These are phyloP conservation scores for Wickerhamomyces bovis DNA, from an alignment of 805 yeast species.

Conservation along the genomic window DNA sequence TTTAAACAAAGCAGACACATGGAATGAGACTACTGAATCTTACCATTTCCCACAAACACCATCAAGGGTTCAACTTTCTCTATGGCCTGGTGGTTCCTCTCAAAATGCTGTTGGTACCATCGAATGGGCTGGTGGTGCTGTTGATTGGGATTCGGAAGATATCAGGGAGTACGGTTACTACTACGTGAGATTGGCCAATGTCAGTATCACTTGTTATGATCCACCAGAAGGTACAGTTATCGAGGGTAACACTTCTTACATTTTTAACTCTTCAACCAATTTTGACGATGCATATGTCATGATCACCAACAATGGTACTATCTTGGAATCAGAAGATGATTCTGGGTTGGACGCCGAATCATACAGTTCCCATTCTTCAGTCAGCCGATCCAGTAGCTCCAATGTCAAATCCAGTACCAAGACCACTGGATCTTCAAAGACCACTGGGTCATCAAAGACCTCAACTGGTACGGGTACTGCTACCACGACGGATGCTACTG, in stretches of 20 bases:
- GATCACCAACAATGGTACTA: slow-evolving; percentile 57
- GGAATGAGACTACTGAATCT: slow-evolving; percentile 50
- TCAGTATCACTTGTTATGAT: slow-evolving; percentile 64
- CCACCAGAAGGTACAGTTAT: slow-evolving; percentile 51
- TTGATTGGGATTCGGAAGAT: slow-evolving; percentile 78
- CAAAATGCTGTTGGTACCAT: slow-evolving; percentile 53
- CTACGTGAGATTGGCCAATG: slow-evolving; percentile 56
- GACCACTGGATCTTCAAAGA: background rate
- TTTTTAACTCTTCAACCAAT: slow-evolving; percentile 40
- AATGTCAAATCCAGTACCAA: slow-evolving; percentile 10
- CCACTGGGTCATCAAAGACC: too few relatives aligned
- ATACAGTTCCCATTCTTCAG: slow-evolving; percentile 15
- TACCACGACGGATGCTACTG: background rate
- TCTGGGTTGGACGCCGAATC: slow-evolving; percentile 58
- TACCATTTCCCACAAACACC: slow-evolving; percentile 72
- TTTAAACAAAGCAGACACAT: slow-evolving; percentile 52
- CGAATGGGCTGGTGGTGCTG: slow-evolving; percentile 84
- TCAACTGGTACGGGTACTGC: background rate
- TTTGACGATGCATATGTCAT: slow-evolving; percentile 45
- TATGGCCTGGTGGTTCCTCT: slow-evolving; percentile 73
- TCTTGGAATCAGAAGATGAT: slow-evolving; percentile 53
- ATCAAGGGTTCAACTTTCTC: slow-evolving; percentile 60
- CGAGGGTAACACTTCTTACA: slow-evolving; percentile 45
- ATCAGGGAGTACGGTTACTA: slow-evolving; percentile 74
- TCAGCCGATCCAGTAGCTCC: slow-evolving; percentile 11